These are phyloP conservation scores for Gymnopus androsaceus DNA, from an alignment of 1,284 basidiomycete species.

Conservation along the genomic window DNA sequence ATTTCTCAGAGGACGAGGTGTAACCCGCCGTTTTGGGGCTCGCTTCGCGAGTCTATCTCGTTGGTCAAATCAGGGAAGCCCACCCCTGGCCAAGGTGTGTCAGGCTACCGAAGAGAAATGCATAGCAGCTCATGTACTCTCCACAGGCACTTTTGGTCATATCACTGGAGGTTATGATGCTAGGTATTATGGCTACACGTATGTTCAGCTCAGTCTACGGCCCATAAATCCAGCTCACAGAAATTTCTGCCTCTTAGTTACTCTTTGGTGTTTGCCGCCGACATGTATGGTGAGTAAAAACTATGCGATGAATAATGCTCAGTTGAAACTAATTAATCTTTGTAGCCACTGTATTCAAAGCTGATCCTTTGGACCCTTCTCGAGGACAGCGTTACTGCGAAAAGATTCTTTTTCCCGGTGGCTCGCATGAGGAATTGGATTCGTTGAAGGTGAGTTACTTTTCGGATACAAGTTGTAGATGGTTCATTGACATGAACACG, in stretches of 20 bases:
- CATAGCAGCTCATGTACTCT: background rate
- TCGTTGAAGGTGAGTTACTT: slow-evolving; percentile 36
- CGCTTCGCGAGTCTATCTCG: slow-evolving; percentile 65
- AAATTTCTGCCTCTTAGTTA: slow-evolving; percentile 52
- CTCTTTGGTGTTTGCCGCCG: slow-evolving; percentile 74
- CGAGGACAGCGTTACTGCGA: slow-evolving; percentile 54
- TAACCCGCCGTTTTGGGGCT: slow-evolving; percentile 77
- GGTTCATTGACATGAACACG: background rate
- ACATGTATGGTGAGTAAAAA: slow-evolving; percentile 70
- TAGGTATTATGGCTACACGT: slow-evolving; percentile 71
- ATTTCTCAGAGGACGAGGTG: slow-evolving; percentile 52
- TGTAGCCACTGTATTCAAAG: slow-evolving; percentile 70
- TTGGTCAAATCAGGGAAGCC: slow-evolving; percentile 63
- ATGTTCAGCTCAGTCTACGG: background rate
- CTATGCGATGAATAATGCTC: no score
- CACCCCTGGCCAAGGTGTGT: slow-evolving; percentile 62
- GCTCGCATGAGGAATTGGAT: slow-evolving; percentile 52
- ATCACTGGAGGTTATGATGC: slow-evolving; percentile 78
- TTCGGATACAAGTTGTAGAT: background rate
- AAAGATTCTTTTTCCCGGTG: slow-evolving; percentile 57
- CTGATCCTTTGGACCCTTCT: slow-evolving; percentile 68
- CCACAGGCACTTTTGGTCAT: slow-evolving; percentile 61
- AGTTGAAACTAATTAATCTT: slow-evolving; percentile 1
- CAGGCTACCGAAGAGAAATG: background rate
- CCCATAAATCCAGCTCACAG: background rate